These are phyloP conservation scores for Melaleuca quinquenervia DNA, from an alignment of 345 rosid species.

Conservation along the genomic window DNA sequence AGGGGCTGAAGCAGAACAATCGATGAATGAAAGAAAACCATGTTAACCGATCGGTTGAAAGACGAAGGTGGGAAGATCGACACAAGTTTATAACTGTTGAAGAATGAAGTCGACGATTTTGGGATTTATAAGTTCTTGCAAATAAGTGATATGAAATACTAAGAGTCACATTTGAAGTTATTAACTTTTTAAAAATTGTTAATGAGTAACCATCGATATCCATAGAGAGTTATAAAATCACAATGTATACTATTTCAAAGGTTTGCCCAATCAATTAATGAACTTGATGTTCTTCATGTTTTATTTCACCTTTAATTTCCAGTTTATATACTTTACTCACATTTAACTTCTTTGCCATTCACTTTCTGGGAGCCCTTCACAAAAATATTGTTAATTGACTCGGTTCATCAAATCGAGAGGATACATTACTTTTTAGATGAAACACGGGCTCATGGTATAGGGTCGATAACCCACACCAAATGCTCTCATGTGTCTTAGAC, in stretches of 20 bases:
- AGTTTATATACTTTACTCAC: background rate
- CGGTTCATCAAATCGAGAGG: background rate
- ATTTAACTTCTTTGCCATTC: background rate
- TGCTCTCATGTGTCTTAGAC: background rate
- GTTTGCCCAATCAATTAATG: background rate
- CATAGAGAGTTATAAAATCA: background rate
- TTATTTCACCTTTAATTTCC: background rate
- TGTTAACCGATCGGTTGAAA: background rate
- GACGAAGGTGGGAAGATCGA: background rate
- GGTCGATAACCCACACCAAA: background rate
- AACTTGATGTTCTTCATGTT: background rate
- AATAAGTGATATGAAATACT: fast-evolving
- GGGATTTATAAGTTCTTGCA: background rate
- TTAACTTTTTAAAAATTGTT: background rate
- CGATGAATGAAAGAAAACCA: background rate
- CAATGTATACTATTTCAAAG: background rate
- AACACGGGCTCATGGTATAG: background rate
- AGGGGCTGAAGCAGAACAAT: background rate
- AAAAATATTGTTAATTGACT: background rate
- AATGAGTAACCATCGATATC: background rate
- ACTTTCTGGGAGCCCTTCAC: background rate
- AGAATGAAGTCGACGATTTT: background rate
- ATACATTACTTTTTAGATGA: background rate
- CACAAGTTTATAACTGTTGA: background rate
- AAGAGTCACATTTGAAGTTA: background rate